Percentiles rank a stretch among this genome's conserved stretches.
Evolutionary conservation across 169 alveolate genomes (phyloP).

Genomic region (Plasmodium gonderi): DNA sequence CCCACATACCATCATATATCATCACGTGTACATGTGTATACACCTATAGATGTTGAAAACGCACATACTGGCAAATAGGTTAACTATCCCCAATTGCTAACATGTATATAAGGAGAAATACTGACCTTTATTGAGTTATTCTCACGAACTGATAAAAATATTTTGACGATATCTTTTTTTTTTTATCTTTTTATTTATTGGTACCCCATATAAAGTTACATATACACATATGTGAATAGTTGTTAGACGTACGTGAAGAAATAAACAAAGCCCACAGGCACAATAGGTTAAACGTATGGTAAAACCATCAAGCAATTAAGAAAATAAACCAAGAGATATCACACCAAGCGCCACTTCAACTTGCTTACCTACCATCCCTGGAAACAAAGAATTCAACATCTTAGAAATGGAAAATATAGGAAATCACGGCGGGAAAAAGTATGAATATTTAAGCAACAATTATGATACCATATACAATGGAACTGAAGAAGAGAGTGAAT

Average conservation of each 20-base stretch:
- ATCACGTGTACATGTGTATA: neutral
- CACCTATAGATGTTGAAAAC: neutral
- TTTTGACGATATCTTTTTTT: no score
- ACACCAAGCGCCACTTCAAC: no score
- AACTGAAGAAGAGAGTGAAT: constrained; percentile 1
- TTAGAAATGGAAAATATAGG: constrained; percentile 67
- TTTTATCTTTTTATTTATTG: no score
- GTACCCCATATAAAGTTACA: no score
- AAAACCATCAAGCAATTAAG: no score
- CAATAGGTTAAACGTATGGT: no score
- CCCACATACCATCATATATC: neutral
- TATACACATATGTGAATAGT: no score
- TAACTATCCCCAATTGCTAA: neutral
- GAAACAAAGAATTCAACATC: neutral
- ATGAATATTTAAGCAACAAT: constrained; percentile 44
- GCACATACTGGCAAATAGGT: neutral
- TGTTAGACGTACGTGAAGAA: no score
- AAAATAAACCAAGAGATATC: no score
- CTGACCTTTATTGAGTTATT: neutral
- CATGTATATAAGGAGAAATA: neutral
- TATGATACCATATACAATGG: constrained; percentile 42
- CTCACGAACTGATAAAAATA: neutral
- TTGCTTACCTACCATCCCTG: neutral
- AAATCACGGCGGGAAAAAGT: constrained; percentile 49
- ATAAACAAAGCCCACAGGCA: no score